Base-by-base conservation (phyloP, 1,284 basidiomycete genomes). In the Leccinum laetum region DNA sequence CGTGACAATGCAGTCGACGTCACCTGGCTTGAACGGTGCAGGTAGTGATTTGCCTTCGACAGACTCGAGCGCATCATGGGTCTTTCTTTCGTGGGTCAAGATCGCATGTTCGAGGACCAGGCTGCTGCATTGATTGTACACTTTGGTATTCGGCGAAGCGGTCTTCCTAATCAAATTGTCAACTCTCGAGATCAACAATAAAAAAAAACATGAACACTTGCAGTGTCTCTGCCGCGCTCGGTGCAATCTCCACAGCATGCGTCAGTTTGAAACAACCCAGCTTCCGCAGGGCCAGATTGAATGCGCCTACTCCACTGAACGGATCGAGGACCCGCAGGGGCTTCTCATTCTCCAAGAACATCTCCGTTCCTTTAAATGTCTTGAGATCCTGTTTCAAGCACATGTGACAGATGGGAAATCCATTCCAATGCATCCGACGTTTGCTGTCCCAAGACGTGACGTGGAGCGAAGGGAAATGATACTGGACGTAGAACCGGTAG, bases 181-280 rank as follows among this genome's bases (percentile, higher is more conserved):
- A 62, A 56, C 16, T 58, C 16, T 58, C 8, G 35, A 46, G 21
- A 7, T 18, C 55, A 37, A 53, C 35, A n/a, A 62, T 16, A 8
- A 16, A 41, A 57, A 18, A 55, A 49, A 61, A 61, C 13, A 64
- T 57, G 18, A 37, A 55, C 11, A 75, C 83, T 62, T 69, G 90
- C 90, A 88, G 75, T 1, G 91, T 91, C 64, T 77, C 75, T 0
- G 88, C 87, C n/a, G 91, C 88, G 70, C 88, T 91, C 0, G 90
- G 88, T 41, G 83, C 80, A 21, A 91, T 86, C 69, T 93, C 91
- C 44, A 91, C 75, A 0, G 87, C 83, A 78, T 91, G 86, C 0
- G 85, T 87, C 3, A 90, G 72, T 66, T 84, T 81, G 61, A 92
- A 69, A 59, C 81, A 83, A 0, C 83, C 79, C 56, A 81, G 79